Conservation (phyloP, 345 rosid genomes). For the Populus alba region DNA sequence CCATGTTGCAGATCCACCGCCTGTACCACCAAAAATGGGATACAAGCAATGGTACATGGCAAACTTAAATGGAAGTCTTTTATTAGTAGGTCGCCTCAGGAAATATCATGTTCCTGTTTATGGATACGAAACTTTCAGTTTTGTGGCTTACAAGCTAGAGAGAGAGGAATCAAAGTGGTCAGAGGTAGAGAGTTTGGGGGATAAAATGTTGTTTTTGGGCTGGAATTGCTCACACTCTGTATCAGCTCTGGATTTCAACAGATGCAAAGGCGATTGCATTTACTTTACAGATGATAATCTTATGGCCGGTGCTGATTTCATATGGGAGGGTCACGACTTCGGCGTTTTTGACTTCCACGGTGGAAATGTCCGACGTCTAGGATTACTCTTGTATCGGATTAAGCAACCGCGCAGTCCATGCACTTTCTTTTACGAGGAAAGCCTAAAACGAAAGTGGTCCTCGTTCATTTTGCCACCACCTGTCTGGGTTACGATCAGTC, state of each 20-base stretch:
- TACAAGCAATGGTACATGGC: slow-evolving; percentile 12
- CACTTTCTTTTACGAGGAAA: not conserved
- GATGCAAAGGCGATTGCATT: slow-evolving; percentile 3
- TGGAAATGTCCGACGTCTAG: not conserved
- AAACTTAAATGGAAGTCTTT: not conserved
- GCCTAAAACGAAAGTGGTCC: not conserved
- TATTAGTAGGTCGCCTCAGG: slow-evolving; percentile 1
- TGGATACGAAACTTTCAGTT: slow-evolving; percentile 4
- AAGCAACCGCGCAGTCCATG: not conserved
- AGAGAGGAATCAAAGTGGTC: not conserved
- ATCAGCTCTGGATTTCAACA: not conserved
- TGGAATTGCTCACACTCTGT: not conserved
- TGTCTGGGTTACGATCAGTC: slow-evolving; percentile 8
- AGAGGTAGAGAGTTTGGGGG: not conserved
- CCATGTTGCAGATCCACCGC: slow-evolving; percentile 1
- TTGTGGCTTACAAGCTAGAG: slow-evolving; percentile 6
- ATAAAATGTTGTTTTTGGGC: slow-evolving; percentile 2
- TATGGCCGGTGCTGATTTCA: not conserved
- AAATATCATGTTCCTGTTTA: not conserved
- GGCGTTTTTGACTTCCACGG: not conserved
- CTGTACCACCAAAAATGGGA: not conserved
- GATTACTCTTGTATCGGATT: not conserved
- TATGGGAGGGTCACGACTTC: slow-evolving; percentile 14
- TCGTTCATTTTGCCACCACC: slow-evolving; percentile 10
- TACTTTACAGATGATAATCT: slow-evolving; percentile 8